A percentile compares a stretch with the other conserved stretches of the same genome.
Conservation (phyloP, 2,329 filamentous ascomycete genomes). For the Pseudocercospora musae region DNA sequence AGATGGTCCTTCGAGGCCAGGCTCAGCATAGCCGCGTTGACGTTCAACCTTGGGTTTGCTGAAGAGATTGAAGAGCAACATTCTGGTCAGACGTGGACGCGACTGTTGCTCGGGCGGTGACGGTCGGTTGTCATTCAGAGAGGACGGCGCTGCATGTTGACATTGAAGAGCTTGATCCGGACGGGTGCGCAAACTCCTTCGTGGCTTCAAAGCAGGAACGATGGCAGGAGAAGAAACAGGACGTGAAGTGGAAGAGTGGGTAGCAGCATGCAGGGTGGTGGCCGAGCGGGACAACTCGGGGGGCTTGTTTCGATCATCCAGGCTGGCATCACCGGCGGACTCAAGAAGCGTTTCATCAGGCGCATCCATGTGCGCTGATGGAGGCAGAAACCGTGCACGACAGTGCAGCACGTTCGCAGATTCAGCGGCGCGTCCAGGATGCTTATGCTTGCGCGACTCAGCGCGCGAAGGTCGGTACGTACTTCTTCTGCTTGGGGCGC, state of each 20-base stretch:
- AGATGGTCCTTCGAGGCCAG: slow-evolving; percentile 32
- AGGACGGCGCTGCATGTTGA: slow-evolving; percentile 22
- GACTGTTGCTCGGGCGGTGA: slow-evolving; percentile 16
- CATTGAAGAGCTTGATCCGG: slow-evolving; percentile 17
- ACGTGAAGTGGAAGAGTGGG: background rate
- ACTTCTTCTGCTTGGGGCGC: slow-evolving; percentile 3
- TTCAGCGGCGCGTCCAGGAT: slow-evolving; percentile 6
- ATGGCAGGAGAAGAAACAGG: slow-evolving; percentile 8
- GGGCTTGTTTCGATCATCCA: slow-evolving; percentile 14
- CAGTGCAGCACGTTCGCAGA: slow-evolving; percentile 22
- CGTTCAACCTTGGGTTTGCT: slow-evolving; percentile 50
- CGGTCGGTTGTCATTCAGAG: slow-evolving; percentile 9
- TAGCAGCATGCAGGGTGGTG: slow-evolving; percentile 14
- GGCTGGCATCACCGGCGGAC: slow-evolving; percentile 14
- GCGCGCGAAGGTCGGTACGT: slow-evolving; percentile 3
- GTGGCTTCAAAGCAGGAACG: slow-evolving; percentile 12
- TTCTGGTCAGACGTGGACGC: slow-evolving; percentile 32
- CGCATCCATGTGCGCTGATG: slow-evolving; percentile 22
- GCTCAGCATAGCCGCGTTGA: slow-evolving; percentile 46
- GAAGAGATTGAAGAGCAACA: slow-evolving; percentile 51
- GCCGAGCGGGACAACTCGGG: slow-evolving; percentile 20
- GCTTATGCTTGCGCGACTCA: slow-evolving; percentile 14
- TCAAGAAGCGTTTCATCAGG: slow-evolving; percentile 13
- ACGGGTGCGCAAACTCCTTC: slow-evolving; percentile 21
- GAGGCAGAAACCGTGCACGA: slow-evolving; percentile 19